phyloP scores from a whole-genome alignment of 2,329 filamentous ascomycete species.

The Waltergamsia citrina region DNA sequence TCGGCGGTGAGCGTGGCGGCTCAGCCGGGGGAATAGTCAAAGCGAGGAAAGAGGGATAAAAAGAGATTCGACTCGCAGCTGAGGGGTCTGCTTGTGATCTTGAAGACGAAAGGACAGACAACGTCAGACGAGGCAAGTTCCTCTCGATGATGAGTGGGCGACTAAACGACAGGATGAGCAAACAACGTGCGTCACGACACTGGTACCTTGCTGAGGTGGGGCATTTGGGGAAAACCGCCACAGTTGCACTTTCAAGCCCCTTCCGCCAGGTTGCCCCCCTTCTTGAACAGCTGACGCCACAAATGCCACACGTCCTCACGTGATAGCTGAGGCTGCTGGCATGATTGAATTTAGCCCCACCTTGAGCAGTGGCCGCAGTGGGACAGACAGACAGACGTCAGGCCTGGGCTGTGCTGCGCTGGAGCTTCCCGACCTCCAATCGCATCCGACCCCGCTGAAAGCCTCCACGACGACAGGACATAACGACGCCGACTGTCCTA shows the following conservation, averaged over 20 bases:
- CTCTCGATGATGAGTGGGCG: not conserved
- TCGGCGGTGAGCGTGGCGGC: too few relatives aligned
- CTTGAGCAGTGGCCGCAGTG: too few relatives aligned
- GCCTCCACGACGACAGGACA: conserved; percentile 1
- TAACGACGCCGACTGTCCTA: too few relatives aligned
- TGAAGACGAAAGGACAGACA: not conserved
- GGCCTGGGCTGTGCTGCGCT: conserved; percentile 12
- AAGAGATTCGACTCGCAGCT: not conserved
- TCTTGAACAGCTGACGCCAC: too few relatives aligned
- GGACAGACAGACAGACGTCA: conserved; percentile 26
- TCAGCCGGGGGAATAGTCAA: too few relatives aligned
- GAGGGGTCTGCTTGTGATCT: not conserved
- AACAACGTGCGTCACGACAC: conserved; percentile 15
- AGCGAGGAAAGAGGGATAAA: conserved; percentile 1
- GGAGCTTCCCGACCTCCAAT: conserved; percentile 16
- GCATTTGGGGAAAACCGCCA: not conserved
- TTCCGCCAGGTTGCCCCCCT: conserved; percentile 1
- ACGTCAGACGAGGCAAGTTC: not conserved
- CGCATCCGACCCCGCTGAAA: conserved; percentile 14
- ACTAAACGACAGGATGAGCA: too few relatives aligned
- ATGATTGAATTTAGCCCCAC: not conserved
- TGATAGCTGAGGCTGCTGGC: not conserved
- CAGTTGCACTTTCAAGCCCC: not conserved
- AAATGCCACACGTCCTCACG: too few relatives aligned
- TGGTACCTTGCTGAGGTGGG: conserved; percentile 21